A percentile compares a stretch with the other conserved stretches of the same genome.
phyloP scores from a whole-genome alignment of 257 asterid genomes.

The Forsythia suspensa region DNA sequence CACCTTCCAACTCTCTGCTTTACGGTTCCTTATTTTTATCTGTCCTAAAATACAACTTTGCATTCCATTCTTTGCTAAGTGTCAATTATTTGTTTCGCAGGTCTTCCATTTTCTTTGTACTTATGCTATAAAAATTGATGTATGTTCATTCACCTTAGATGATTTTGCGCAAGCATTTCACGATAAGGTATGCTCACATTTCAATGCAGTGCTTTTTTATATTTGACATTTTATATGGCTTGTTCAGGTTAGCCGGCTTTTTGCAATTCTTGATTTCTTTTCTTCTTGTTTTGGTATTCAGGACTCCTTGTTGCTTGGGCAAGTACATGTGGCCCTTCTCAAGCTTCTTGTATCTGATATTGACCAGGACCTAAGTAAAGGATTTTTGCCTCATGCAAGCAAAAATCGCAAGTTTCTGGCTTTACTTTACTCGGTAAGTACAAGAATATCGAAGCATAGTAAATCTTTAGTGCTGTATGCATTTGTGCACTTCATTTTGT shows the following conservation, averaged over 20 bases:
- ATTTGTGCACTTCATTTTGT: neutral
- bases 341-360: constrained; percentile 71
- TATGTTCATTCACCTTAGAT: constrained; percentile 71
- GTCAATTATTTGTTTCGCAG: constrained; percentile 44
- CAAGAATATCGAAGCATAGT: constrained; percentile 16
- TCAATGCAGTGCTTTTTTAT: constrained; percentile 11
- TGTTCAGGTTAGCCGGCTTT: constrained; percentile 11
- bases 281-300: constrained; percentile 36
- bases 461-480: constrained; percentile 7
- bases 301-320: constrained; percentile 90
- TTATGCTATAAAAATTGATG: constrained; percentile 57
- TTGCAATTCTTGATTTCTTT: constrained; percentile 19
- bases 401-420: constrained; percentile 79
- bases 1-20: constrained; percentile 9
- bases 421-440: constrained; percentile 79
- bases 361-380: constrained; percentile 60
- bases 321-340: constrained; percentile 82
- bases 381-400: constrained; percentile 53
- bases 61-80: constrained; percentile 16
- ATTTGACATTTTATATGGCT: constrained; percentile 6
- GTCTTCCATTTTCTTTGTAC: constrained; percentile 83
- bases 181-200: constrained; percentile 63
- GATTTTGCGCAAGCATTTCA: constrained; percentile 82
- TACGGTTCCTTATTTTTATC: neutral
- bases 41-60: neutral